Evolutionary conservation across 352 stramenopile species (phyloP), one percentile per base, ranked within the genome.

Genomic region (Pythium brachiatum): DNA sequence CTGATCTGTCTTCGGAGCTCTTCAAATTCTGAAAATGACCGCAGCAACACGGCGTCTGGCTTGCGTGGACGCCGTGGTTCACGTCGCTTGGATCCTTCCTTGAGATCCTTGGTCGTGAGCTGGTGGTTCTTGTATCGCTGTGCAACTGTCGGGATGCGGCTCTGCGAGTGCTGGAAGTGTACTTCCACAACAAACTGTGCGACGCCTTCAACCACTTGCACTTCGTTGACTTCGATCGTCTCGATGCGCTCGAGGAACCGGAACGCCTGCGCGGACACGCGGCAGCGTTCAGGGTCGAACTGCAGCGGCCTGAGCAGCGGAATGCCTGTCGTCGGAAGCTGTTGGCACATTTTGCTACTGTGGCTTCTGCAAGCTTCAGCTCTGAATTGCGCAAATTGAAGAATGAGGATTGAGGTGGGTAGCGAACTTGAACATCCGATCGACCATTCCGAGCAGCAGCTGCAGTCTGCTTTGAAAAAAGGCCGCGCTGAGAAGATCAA

Each of bases 161-260:
- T 65, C 15, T 43, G 38, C 8, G 15, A 36, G 20, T 8, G 23
- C 16, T 55, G n/a, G 1, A 80, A 73, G 68, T 63, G 88, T 2
- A 87, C 70, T 26, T 87, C 68, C 29, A 90, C 41, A n/a, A 78
- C 67, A 53, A 84, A 90, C 59, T 78, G 81, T 8, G 75, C 77
- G 27, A 81, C 71, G 48, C 67, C 66, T 48, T 82, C 62, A 50
- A 72, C 68, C 53, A 69, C 53, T 34, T 75, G 60, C 7, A 76
- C 75, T 47, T 78, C 70, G 47, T 68, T 68, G 68, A 89, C 79
- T 56, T 81, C 76, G 7, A 89, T 56, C 16, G 63, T 70, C 31
- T 90, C 78, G 36, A 90, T 78, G 55, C 69, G 74, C 62, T 68
- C 71, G 15, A 89, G 69, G 64, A 84, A 87, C 20, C 68, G 61